Conservation (phyloP, 805 yeast species). For the Lipomyces chichibuensis region DNA sequence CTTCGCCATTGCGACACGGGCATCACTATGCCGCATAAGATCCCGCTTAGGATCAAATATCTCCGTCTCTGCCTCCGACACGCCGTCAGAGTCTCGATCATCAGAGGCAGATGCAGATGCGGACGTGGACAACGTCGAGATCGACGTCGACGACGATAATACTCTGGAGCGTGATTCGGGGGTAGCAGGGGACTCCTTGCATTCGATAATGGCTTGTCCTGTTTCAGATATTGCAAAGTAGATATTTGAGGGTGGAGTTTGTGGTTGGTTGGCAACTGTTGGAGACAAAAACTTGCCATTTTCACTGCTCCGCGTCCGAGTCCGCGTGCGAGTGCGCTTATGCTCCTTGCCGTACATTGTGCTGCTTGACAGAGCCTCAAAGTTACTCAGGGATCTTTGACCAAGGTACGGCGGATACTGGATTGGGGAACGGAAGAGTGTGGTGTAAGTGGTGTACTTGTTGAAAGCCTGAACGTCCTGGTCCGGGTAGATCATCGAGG, state of each 20-base stretch:
- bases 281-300: background rate
- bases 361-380: slow-evolving; percentile 18
- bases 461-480: background rate
- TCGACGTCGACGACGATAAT: slow-evolving; percentile 12
- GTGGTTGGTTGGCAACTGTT: background rate
- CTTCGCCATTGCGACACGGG: slow-evolving; percentile 31
- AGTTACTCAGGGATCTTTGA: slow-evolving; percentile 28
- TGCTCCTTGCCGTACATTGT: slow-evolving; percentile 7
- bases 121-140: slow-evolving; percentile 15
- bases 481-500: slow-evolving; percentile 21
- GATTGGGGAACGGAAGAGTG: slow-evolving; percentile 27
- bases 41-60: slow-evolving; percentile 18
- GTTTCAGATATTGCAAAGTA: slow-evolving; percentile 18
- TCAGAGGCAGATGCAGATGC: slow-evolving; percentile 8
- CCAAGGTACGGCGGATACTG: slow-evolving; percentile 31
- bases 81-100: slow-evolving; percentile 2
- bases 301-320: background rate
- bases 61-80: slow-evolving; percentile 34
- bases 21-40: slow-evolving; percentile 14
- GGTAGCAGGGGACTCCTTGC: slow-evolving; percentile 7
- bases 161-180: slow-evolving; percentile 5
- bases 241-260: background rate
- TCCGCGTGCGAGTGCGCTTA: background rate
- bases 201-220: slow-evolving; percentile 28
- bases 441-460: slow-evolving; percentile 14